Conservation (phyloP, 257 asterid species). For the Solanum habrochaites region DNA sequence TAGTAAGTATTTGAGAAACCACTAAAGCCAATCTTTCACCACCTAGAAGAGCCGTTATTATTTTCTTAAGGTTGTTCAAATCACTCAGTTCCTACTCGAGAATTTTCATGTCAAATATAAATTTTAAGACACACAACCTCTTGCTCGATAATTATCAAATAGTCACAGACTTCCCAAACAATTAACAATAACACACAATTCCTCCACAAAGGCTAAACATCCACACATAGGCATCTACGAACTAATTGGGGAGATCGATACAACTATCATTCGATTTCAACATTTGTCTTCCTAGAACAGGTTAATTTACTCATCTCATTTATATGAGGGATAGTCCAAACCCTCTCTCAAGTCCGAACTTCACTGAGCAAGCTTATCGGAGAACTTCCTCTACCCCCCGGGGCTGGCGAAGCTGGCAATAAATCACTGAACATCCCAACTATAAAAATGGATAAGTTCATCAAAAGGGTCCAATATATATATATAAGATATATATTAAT, state of each 20-base stretch:
- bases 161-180: background rate
- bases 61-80: background rate
- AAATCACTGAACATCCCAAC: background rate
- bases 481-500: no score
- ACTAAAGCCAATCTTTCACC: background rate
- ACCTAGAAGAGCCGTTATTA: background rate
- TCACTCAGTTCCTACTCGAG: background rate
- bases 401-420: no score
- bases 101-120: background rate
- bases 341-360: background rate
- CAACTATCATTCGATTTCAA: background rate
- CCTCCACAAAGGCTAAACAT: background rate
- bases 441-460: no score
- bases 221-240: background rate
- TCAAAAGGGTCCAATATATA: no score
- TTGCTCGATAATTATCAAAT: background rate
- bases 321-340: background rate
- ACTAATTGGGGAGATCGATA: no score
- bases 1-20: background rate
- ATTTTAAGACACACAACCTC: background rate
- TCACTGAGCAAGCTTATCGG: background rate
- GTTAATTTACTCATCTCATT: background rate
- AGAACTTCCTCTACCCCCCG: background rate
- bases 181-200: background rate
- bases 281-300: background rate